A percentile compares a stretch with the other conserved stretches of the same genome.
Conservation (phyloP, 768 basidiomycete genomes). For the Tephrocybe sp. region DNA sequence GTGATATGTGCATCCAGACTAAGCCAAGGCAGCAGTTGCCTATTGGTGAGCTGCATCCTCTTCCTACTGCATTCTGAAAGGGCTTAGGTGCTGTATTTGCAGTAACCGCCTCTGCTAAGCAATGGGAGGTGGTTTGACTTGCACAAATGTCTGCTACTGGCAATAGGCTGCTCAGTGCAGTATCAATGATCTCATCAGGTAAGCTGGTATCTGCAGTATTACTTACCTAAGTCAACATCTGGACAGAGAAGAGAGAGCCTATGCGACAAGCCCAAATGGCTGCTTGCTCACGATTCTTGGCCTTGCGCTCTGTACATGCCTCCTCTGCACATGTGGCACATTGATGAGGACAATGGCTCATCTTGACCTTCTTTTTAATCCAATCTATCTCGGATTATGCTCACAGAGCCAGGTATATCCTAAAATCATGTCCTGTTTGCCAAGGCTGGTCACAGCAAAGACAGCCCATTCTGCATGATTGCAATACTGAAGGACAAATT, state of each 20-base stretch:
- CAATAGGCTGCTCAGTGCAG: background rate
- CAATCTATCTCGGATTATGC: slow-evolving; percentile 21
- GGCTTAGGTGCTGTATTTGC: background rate
- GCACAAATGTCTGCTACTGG: background rate
- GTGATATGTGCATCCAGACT: too few species aligned
- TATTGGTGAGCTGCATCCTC: too few species aligned
- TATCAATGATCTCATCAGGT: background rate
- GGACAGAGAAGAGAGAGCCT: background rate
- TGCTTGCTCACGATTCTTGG: background rate
- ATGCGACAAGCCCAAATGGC: background rate
- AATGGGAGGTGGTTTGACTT: background rate
- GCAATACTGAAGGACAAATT: slow-evolving; percentile 16
- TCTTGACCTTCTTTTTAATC: background rate
- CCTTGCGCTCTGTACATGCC: background rate
- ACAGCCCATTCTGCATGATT: slow-evolving; percentile 17
- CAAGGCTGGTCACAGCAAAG: background rate
- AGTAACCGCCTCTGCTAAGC: background rate
- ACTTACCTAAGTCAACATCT: background rate
- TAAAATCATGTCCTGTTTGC: slow-evolving; percentile 12
- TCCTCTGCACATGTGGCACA: slow-evolving; percentile 7
- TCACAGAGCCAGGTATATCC: slow-evolving; percentile 20
- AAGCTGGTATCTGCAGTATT: too few species aligned
- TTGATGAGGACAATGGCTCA: background rate
- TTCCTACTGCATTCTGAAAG: too few species aligned
- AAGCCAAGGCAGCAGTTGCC: too few species aligned